Percentiles rank a stretch among this genome's conserved stretches.
Conservation (phyloP, 2,329 filamentous ascomycete species). For the Myrmaecium sp. region DNA sequence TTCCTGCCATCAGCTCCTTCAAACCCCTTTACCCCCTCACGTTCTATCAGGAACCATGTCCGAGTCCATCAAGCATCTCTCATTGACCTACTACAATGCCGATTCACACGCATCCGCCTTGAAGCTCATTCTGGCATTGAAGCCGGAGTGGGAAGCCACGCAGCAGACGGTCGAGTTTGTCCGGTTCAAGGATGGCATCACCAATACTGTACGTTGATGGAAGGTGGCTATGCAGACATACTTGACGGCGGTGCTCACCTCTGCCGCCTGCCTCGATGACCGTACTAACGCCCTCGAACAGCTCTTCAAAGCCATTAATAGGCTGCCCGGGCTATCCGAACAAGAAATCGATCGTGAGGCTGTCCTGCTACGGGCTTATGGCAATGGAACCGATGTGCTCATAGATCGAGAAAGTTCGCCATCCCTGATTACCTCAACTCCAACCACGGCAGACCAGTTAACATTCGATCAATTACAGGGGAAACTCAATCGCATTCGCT, state of each 20-base stretch:
- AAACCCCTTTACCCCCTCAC: no score
- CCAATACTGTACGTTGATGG: slow-evolving; percentile 54
- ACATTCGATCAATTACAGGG: slow-evolving; percentile 25
- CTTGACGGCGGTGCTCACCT: neutral
- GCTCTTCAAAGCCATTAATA: slow-evolving; percentile 60
- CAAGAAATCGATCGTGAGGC: slow-evolving; percentile 70
- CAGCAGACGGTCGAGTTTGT: slow-evolving; percentile 67
- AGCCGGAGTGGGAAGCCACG: slow-evolving; percentile 64
- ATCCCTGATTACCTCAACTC: no score
- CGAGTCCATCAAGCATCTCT: slow-evolving; percentile 37
- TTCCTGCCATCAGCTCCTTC: no score
- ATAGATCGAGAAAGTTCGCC: slow-evolving; percentile 81
- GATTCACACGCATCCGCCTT: slow-evolving; percentile 67
- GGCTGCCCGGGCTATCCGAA: slow-evolving; percentile 49
- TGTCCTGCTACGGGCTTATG: slow-evolving; percentile 81
- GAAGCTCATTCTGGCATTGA: slow-evolving; percentile 59
- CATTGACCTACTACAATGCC: slow-evolving; percentile 59
- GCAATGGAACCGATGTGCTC: slow-evolving; percentile 80
- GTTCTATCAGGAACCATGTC: neutral
- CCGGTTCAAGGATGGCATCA: slow-evolving; percentile 94
- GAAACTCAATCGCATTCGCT: slow-evolving; percentile 61
- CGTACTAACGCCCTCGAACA: slow-evolving; percentile 17
- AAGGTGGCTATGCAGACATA: slow-evolving; percentile 3
- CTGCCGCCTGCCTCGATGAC: slow-evolving; percentile 3
- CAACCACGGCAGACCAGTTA: no score